Evolutionary conservation across 441 rosid species (phyloP).

Genomic region (Breynia disticha): DNA sequence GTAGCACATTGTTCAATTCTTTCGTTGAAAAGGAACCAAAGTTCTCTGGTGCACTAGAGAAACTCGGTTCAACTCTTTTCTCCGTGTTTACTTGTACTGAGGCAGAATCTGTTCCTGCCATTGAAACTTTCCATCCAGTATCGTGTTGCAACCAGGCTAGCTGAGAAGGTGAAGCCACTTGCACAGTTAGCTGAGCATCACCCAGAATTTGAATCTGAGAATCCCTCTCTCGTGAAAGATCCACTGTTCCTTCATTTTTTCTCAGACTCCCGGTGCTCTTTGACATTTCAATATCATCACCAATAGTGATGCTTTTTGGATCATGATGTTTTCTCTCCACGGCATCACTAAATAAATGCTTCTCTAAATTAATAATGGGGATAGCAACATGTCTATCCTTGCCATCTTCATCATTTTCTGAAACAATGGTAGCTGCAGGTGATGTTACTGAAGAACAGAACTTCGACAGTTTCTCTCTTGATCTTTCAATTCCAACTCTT

Average conservation of each 20-base stretch:
- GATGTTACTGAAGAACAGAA: constrained; percentile 27
- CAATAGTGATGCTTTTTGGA: constrained; percentile 5
- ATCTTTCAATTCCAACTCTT: constrained; percentile 40
- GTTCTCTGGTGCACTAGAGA: constrained; percentile 19
- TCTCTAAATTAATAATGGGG: constrained; percentile 37
- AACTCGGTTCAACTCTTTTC: constrained; percentile 16
- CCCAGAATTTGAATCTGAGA: constrained; percentile 17
- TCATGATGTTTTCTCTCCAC: constrained; percentile 14
- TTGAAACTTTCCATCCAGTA: constrained; percentile 14
- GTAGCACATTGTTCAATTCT: constrained; percentile 23
- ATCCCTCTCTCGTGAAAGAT: constrained; percentile 15
- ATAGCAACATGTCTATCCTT: constrained; percentile 13
- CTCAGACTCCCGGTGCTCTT: constrained; percentile 15
- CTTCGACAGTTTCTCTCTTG: constrained; percentile 36
- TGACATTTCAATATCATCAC: constrained; percentile 16
- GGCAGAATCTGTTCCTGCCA: constrained; percentile 18
- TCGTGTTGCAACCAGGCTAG: constrained; percentile 20
- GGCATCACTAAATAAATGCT: constrained; percentile 27
- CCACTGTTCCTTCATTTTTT: constrained; percentile 21
- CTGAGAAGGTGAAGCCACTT: constrained; percentile 21
- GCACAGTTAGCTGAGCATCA: constrained; percentile 17
- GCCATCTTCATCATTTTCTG: constrained; percentile 15
- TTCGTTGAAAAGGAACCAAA: constrained; percentile 28
- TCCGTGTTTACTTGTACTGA: constrained; percentile 14
- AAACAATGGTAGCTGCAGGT: constrained; percentile 20